A percentile compares a stretch with the other conserved stretches of the same genome.
phyloP scores from a whole-genome alignment of 352 stramenopile genomes.

The Phytopythium montanum region DNA sequence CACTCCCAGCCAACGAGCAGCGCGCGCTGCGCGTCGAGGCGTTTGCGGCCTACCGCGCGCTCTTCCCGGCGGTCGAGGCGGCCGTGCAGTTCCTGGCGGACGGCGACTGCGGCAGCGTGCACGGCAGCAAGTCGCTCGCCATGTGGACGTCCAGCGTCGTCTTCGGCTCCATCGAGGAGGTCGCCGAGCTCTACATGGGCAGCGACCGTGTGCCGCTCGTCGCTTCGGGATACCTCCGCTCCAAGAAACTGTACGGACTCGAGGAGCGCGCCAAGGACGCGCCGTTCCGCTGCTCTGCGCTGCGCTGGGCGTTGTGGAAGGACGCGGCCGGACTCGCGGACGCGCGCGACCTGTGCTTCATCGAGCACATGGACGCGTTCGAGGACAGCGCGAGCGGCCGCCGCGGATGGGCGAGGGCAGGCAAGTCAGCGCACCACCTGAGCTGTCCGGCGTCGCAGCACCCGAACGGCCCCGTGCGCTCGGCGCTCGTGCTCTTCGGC shows the following conservation, averaged over 20 bases:
- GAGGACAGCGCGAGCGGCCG: constrained; percentile 46
- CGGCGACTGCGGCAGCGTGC: constrained; percentile 26
- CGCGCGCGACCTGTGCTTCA: constrained; percentile 49
- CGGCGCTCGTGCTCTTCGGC: constrained; percentile 49
- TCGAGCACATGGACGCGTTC: constrained; percentile 73
- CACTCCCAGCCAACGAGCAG: constrained; percentile 26
- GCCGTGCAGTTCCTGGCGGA: constrained; percentile 31
- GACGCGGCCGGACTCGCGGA: constrained; percentile 41
- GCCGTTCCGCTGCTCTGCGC: constrained; percentile 36
- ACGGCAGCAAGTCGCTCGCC: constrained; percentile 43
- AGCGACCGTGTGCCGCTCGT: constrained; percentile 45
- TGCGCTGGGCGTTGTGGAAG: constrained; percentile 67
- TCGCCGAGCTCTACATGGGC: constrained; percentile 52
- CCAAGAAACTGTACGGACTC: constrained; percentile 52
- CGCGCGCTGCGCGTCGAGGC: constrained; percentile 27
- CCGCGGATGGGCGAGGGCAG: constrained; percentile 62
- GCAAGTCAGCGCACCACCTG: constrained; percentile 61
- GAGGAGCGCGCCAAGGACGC: constrained; percentile 29
- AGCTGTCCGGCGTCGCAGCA: constrained; percentile 56
- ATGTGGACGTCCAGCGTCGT: constrained; percentile 56
- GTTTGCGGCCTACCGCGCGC: constrained; percentile 22
- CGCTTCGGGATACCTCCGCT: constrained; percentile 30
- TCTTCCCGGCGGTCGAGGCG: constrained; percentile 33
- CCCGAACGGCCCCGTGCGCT: constrained; percentile 45
- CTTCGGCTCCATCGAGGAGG: constrained; percentile 56